A percentile compares a stretch with the other conserved stretches of the same genome.
phyloP scores from a whole-genome alignment of 495 filamentous ascomycete species.

The Neurospora sp. region DNA sequence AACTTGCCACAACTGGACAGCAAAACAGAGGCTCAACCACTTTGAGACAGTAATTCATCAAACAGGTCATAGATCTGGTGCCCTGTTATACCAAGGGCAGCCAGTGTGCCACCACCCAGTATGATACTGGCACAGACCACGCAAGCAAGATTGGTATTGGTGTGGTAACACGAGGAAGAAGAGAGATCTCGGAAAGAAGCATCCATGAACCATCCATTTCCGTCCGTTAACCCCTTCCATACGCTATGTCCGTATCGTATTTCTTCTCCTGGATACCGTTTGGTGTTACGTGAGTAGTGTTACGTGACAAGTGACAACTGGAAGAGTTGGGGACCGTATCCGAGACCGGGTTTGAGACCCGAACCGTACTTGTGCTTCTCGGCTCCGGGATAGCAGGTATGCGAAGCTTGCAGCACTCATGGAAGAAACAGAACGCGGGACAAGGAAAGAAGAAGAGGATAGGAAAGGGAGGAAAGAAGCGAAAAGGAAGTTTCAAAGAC shows the following conservation, averaged over 20 bases:
- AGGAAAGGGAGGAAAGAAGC: too few relatives aligned
- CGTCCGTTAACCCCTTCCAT: not conserved
- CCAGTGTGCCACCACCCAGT: not conserved
- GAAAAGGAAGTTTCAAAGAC: too few relatives aligned
- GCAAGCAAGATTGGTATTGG: not conserved
- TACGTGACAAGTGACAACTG: not conserved
- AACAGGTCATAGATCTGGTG: not conserved
- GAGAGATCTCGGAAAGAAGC: not conserved
- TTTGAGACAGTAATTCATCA: not conserved
- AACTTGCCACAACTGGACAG: not conserved
- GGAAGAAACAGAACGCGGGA: too few relatives aligned
- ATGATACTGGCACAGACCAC: not conserved
- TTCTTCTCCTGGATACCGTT: not conserved
- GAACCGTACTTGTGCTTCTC: not conserved
- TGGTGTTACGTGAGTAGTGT: not conserved
- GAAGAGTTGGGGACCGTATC: not conserved
- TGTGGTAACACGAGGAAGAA: not conserved
- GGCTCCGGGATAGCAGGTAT: too few relatives aligned
- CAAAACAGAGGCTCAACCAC: not conserved
- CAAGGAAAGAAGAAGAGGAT: too few relatives aligned
- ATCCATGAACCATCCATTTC: not conserved
- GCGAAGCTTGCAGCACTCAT: too few relatives aligned
- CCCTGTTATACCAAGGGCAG: not conserved
- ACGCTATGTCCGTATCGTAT: not conserved
- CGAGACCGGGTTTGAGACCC: not conserved